Base-by-base conservation (phyloP, 2,329 filamentous ascomycete genomes). In the Metarhizium sp. region DNA sequence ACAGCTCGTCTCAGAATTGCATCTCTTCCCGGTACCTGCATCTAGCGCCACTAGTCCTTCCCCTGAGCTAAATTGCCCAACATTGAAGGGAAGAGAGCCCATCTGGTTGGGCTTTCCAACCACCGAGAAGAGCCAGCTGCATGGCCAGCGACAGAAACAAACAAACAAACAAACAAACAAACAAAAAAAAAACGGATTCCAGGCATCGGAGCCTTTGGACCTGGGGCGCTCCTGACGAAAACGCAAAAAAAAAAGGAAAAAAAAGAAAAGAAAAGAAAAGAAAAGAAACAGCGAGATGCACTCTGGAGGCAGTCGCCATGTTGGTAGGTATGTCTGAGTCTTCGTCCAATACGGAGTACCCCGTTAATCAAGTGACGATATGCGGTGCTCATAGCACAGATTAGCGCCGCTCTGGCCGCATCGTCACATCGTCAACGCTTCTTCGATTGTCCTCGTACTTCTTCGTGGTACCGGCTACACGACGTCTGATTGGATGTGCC, bases 1-100 rank as follows among this genome's bases (percentile, higher is more conserved):
- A 47, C 57, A 56, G 58, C 54, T 61, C 64, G 69, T 71, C 69
- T 71, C 69, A 69, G 61, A 38, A 55, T 63, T 61, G 57, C 60
- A 34, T 18, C 10, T 32, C n/a, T 42, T 48, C 29, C 18, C 50
- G 47, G 62, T 64, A 64, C 63, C 63, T 66, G 64, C 61, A 61
- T 50, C 45, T 53, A 52, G 57, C 40, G 55, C 34, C 55, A 50
- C 32, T 47, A 48, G 16, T 38, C 14, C 16, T 49, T 30, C 55
- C 58, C 58, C 59, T 58, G 59, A 56, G 30, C 51, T 53, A 56
- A 56, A 34, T 34, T 34, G 25, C 50, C 20, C n/a, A n/a, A 25
- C 20, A 25, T 25, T 25, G 20, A 3, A 50, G 18, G 34, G 48
- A 55, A 53, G 46, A 25, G 43, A 42, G 29, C 49, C 20, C 30